Conservation (phyloP, 2,329 filamentous ascomycete species). For the Phyllosticta capitalensis region DNA sequence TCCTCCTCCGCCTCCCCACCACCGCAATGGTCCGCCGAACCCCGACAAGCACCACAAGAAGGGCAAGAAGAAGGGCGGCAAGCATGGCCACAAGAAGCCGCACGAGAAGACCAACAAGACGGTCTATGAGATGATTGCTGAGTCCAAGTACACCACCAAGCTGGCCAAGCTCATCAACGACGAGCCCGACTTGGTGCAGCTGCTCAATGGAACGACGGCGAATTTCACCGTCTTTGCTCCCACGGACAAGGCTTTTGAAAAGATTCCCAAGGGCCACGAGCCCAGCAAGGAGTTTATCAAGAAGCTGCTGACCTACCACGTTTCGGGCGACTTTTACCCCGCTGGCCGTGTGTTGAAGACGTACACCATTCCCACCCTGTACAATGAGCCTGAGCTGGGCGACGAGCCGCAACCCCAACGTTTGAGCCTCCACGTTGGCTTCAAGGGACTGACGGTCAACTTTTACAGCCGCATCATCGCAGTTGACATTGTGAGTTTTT, state of each 20-base stretch:
- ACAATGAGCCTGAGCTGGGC: conserved; percentile 51
- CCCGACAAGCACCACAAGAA: conserved; percentile 17
- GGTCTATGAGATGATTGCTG: conserved; percentile 69
- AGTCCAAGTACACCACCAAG: conserved; percentile 66
- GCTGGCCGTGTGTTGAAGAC: conserved; percentile 55
- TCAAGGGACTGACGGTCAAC: conserved; percentile 61
- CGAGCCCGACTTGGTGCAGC: conserved; percentile 59
- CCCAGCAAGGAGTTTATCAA: conserved; percentile 62
- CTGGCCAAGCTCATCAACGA: conserved; percentile 67
- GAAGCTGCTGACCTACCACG: conserved; percentile 63
- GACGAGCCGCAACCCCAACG: conserved; percentile 55
- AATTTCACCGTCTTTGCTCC: conserved; percentile 81
- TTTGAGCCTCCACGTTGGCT: conserved; percentile 55
- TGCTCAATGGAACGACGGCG: conserved; percentile 62
- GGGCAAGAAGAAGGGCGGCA: conserved; percentile 10
- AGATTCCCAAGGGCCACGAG: conserved; percentile 48
- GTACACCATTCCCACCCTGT: conserved; percentile 64
- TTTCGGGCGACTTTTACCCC: conserved; percentile 58
- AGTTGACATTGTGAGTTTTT: conserved; percentile 54
- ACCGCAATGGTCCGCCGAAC: conserved; percentile 12
- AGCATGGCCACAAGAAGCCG: conserved; percentile 28
- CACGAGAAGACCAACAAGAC: conserved; percentile 52
- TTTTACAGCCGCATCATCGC: conserved; percentile 64
- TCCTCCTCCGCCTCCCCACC: conserved; percentile 12
- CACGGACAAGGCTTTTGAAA: conserved; percentile 64